phyloP scores from a whole-genome alignment of 73 alveolate genomes.

The Halteria grandinella region DNA sequence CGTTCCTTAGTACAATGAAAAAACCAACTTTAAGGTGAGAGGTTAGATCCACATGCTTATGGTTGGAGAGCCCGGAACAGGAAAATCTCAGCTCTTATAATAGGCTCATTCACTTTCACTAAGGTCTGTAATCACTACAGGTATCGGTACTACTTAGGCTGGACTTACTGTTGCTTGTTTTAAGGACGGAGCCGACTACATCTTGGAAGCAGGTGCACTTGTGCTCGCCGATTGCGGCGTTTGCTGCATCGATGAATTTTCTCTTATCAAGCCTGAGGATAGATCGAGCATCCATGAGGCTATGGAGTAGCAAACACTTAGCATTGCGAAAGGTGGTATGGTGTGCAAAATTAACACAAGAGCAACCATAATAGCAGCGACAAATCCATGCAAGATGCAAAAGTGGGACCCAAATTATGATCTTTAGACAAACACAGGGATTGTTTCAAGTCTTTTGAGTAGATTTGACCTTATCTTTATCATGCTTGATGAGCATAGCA shows the following conservation, averaged over 20 bases:
- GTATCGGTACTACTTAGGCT: conserved; percentile 82
- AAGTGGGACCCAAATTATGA: conserved; percentile 65
- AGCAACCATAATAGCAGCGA: conserved; percentile 84
- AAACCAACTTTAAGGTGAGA: conserved; percentile 55
- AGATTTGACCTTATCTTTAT: conserved; percentile 85
- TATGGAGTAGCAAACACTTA: conserved; percentile 83
- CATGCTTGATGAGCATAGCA: conserved; percentile 69
- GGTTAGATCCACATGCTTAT: conserved; percentile 79
- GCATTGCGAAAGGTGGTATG: conserved; percentile 84
- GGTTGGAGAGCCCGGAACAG: conserved; percentile 93
- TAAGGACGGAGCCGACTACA: conserved; percentile 84
- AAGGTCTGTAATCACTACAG: conserved; percentile 80
- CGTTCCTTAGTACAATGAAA: conserved; percentile 49
- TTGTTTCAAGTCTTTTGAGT: conserved; percentile 69
- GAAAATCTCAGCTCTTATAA: conserved; percentile 77
- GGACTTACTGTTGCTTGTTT: conserved; percentile 81
- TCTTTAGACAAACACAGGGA: conserved; percentile 67
- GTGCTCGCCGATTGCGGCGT: conserved; percentile 88
- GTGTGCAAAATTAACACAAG: conserved; percentile 81
- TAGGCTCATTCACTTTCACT: conserved; percentile 53
- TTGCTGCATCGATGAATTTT: conserved; percentile 94
- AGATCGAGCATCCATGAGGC: conserved; percentile 83
- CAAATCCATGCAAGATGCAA: conserved; percentile 64
- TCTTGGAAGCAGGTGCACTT: conserved; percentile 92
- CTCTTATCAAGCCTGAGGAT: conserved; percentile 65